phyloP scores from a whole-genome alignment of 306 rosid species.

The Ochetophila trinervis region DNA sequence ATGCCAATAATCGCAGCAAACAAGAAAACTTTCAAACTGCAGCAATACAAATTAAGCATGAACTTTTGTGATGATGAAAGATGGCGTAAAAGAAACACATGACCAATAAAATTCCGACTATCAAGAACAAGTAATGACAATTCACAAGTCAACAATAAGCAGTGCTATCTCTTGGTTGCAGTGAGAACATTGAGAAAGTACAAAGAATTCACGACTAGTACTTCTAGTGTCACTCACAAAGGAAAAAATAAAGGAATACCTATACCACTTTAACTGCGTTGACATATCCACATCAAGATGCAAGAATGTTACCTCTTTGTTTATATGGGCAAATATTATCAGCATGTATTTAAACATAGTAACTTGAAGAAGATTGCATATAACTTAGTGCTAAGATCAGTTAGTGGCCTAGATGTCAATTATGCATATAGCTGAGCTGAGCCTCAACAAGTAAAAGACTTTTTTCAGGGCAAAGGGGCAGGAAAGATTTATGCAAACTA shows the following conservation, averaged over 20 bases:
- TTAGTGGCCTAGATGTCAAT: not conserved
- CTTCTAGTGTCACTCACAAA: too few relatives aligned
- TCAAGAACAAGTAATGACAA: not conserved
- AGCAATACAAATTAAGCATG: conserved; percentile 15
- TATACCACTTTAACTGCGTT: too few relatives aligned
- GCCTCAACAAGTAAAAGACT: not conserved
- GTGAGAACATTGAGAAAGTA: too few relatives aligned
- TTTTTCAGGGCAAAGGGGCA: not conserved
- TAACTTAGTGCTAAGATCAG: not conserved
- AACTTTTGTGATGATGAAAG: not conserved
- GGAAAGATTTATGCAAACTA: too few relatives aligned
- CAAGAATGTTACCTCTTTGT: too few relatives aligned
- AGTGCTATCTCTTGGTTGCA: too few relatives aligned
- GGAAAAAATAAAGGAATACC: too few relatives aligned
- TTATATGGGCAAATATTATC: too few relatives aligned
- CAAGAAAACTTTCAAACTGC: conserved; percentile 72
- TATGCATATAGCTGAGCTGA: not conserved
- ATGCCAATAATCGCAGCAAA: conserved; percentile 83
- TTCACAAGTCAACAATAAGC: too few relatives aligned
- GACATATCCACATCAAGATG: too few relatives aligned
- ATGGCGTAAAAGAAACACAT: not conserved
- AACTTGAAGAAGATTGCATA: not conserved
- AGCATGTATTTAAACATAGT: too few relatives aligned
- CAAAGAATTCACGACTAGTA: too few relatives aligned
- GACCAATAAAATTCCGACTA: not conserved